Conservation (phyloP, 805 yeast species). For the Kluyveromyces nonfermentans region DNA sequence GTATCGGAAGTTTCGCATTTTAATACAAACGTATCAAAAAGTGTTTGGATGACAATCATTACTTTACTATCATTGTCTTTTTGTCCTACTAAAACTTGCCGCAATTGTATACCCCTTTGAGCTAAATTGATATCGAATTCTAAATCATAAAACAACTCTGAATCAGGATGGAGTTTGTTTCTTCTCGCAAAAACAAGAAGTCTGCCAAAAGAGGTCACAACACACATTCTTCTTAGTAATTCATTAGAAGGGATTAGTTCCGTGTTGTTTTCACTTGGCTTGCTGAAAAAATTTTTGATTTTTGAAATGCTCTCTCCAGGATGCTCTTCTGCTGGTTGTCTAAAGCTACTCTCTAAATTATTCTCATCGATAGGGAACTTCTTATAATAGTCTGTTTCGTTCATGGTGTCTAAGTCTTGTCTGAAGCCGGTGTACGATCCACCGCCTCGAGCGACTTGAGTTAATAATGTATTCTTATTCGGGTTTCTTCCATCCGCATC, state of each 20-base stretch:
- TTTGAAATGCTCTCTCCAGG: conserved; percentile 13
- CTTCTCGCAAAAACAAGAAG: conserved; percentile 42
- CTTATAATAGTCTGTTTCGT: conserved; percentile 27
- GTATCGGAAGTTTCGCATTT: conserved; percentile 46
- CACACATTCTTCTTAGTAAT: conserved; percentile 39
- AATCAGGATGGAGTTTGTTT: conserved; percentile 25
- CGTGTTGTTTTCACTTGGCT: conserved; percentile 6
- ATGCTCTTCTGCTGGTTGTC: conserved; percentile 4
- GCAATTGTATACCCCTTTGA: conserved; percentile 44
- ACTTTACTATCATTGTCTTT: conserved; percentile 17
- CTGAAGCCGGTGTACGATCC: conserved; percentile 36
- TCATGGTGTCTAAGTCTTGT: conserved; percentile 19
- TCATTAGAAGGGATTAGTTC: conserved; percentile 25
- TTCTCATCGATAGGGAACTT: conserved; percentile 14
- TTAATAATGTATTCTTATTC: conserved; percentile 33
- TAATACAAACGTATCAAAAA: conserved; percentile 44
- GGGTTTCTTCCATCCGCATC: conserved; percentile 48
- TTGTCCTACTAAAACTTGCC: conserved; percentile 43
- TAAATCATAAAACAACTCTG: conserved; percentile 34
- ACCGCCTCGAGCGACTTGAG: conserved; percentile 39
- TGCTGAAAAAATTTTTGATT: conserved; percentile 18
- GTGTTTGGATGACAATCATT: conserved; percentile 48
- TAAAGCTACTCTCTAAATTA: conserved; percentile 13
- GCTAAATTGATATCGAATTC: conserved; percentile 46
- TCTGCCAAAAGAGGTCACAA: conserved; percentile 57